Percentiles rank a stretch among this genome's conserved stretches.
phyloP scores from a whole-genome alignment of 2,329 filamentous ascomycete species.

The Tolypocladium endophyticum region DNA sequence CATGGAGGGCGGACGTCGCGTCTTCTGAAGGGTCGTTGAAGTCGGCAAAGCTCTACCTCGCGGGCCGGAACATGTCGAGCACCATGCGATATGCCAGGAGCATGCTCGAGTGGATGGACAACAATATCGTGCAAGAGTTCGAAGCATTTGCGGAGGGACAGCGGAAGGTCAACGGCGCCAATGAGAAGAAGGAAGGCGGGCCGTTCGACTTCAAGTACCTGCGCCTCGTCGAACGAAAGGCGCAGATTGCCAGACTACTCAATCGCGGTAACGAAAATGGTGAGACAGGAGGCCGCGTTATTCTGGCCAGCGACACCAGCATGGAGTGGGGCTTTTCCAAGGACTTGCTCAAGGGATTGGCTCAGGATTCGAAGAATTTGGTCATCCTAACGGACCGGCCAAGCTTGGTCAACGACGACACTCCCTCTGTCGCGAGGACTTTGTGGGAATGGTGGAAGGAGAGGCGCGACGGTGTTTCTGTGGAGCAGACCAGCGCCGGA shows the following conservation, averaged over 20 bases:
- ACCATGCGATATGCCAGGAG: conserved; percentile 86
- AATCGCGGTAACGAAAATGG: conserved; percentile 33
- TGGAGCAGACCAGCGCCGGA: conserved; percentile 42
- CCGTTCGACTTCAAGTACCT: conserved; percentile 89
- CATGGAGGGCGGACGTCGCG: conserved; percentile 62
- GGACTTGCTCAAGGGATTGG: conserved; percentile 63
- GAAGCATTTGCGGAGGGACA: conserved; percentile 56
- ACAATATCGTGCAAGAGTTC: conserved; percentile 85
- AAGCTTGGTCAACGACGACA: conserved; percentile 24
- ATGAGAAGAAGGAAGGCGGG: conserved; percentile 46
- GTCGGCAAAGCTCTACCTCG: conserved; percentile 61
- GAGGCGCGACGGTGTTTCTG: conserved; percentile 49
- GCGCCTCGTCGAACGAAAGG: conserved; percentile 70
- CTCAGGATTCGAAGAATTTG: conserved; percentile 68
- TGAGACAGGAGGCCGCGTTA: conserved; percentile 52
- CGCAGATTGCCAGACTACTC: conserved; percentile 63
- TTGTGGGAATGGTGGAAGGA: conserved; percentile 76
- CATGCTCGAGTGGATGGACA: conserved; percentile 99
- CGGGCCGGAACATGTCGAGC: conserved; percentile 75
- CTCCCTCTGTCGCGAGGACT: conserved; percentile 55
- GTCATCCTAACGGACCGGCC: conserved; percentile 77
- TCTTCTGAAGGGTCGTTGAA: conserved; percentile 41
- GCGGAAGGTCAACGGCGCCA: conserved; percentile 32
- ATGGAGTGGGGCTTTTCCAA: conserved; percentile 94
- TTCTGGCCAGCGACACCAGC: conserved; percentile 81